Percentiles rank a stretch among this genome's conserved stretches.
Evolutionary conservation across 129 eudicot species (phyloP).

Genomic region (Chrysanthemum makinoi): DNA sequence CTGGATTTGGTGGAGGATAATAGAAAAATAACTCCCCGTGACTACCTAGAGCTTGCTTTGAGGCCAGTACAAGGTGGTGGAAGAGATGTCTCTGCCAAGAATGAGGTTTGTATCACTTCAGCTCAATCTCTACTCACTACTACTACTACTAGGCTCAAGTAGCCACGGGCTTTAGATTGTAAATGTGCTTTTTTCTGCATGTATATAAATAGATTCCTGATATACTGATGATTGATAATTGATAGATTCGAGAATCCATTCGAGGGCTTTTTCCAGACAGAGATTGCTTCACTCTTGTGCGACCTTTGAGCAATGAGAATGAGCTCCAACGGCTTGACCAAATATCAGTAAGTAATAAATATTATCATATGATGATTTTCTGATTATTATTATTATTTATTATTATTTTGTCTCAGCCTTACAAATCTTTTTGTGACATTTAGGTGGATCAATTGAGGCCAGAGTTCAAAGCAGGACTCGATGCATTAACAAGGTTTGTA

Average conservation of each 20-base stretch:
- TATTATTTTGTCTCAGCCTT: background rate
- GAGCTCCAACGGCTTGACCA: constrained; percentile 93
- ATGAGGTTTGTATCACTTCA: constrained; percentile 54
- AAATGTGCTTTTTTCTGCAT: constrained; percentile 11
- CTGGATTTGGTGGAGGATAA: constrained; percentile 90
- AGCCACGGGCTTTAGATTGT: background rate
- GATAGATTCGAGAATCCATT: constrained; percentile 94
- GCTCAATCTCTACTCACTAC: constrained; percentile 11
- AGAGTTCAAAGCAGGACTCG: constrained; percentile 84
- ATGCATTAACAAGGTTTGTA: constrained; percentile 84
- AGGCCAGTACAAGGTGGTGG: constrained; percentile 84
- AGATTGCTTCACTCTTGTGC: constrained; percentile 96
- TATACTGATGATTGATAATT: constrained; percentile 20
- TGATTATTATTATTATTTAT: background rate
- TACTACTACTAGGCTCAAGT: background rate
- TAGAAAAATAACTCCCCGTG: constrained; percentile 94
- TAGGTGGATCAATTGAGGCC: constrained; percentile 91
- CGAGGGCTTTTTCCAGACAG: constrained; percentile 98
- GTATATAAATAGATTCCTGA: constrained; percentile 20
- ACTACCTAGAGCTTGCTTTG: constrained; percentile 90
- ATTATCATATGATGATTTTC: background rate
- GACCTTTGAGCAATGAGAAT: constrained; percentile 87
- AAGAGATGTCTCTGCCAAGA: constrained; percentile 80
- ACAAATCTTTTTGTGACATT: constrained; percentile 6
- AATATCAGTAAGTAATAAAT: constrained; percentile 58